Base-by-base conservation (phyloP, 2,329 filamentous ascomycete species). In the Pyrenophora teres region DNA sequence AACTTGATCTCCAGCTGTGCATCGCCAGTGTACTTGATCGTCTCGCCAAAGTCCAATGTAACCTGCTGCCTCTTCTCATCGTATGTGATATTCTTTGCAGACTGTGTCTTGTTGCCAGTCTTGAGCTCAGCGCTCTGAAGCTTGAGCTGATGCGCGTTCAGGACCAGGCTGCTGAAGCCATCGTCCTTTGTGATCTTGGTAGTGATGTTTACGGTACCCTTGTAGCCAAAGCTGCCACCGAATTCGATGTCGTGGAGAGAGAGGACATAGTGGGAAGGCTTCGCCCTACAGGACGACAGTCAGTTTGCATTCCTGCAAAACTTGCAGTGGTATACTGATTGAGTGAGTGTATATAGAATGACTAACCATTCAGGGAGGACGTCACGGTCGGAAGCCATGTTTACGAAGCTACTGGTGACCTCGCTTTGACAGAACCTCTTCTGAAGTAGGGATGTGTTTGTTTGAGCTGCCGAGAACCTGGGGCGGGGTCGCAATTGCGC, bases 131-230 rank as follows among this genome's bases (percentile, higher is more conserved):
- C 87, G 55, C 79, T 80, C 59, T 86, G 81, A 33, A 97, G 82
- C 70, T 89, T 89, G 65, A 99, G 83, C 72, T 96, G 87, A 68
- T 94, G 85, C 37, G 89, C 81, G 76, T 99, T 99, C 73, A 97
- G 79, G 36, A 89, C 84, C 56, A 99, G 86, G 62, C 91, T 83
- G 67, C 84, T 89, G 60, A 88, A 88, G 40, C 63, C 62, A 50
- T 65, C 65, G 30, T 86, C 78, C 70, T 87, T 85, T 61, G 82
- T 81, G 72, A 97, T 81, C 52, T 88, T 84, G 52, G 87, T 81
- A 62, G 88, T 83, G 72, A 99, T 95, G 60, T 85, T 88, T 58
- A 97, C 90, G 16, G 82, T 86, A 60, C 94, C 94, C 77, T 93
- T 85, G 79, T 93, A 99, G 54, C 83, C 85, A 87, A 93, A 96